These are phyloP conservation scores for Paragyromitra xinjiangensis DNA, from an alignment of 495 filamentous ascomycete species.

Conservation along the genomic window DNA sequence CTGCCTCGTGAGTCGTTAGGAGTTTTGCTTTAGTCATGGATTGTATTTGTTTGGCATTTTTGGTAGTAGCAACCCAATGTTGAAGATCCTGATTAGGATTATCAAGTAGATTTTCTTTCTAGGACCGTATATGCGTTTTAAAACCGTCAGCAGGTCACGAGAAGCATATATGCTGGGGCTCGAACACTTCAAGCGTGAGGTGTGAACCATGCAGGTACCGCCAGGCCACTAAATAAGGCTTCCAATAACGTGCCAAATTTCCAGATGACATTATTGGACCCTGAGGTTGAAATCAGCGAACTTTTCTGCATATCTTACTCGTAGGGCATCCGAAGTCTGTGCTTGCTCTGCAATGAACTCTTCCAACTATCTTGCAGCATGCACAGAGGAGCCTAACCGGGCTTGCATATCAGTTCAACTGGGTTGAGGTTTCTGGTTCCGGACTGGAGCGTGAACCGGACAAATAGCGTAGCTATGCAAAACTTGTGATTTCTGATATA, in stretches of 20 bases:
- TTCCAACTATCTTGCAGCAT: neutral
- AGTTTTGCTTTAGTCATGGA: conserved; percentile 35
- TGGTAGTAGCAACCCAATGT: conserved; percentile 21
- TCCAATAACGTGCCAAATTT: neutral
- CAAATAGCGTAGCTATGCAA: neutral
- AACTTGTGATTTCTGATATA: conserved; percentile 25
- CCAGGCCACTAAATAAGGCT: neutral
- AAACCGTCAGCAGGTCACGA: neutral
- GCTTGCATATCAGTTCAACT: neutral
- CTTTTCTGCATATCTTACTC: conserved; percentile 17
- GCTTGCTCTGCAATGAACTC: neutral
- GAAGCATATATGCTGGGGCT: neutral
- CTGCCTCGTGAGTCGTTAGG: conserved; percentile 10
- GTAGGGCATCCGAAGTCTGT: neutral
- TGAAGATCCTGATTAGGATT: conserved; percentile 9
- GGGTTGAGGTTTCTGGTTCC: neutral
- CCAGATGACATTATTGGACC: neutral
- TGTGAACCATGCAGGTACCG: neutral
- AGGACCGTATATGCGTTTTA: neutral
- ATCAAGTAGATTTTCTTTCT: neutral
- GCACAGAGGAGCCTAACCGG: neutral
- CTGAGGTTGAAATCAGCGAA: neutral
- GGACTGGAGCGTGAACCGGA: neutral
- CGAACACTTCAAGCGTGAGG: neutral
- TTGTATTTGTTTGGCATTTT: conserved; percentile 29